A percentile compares a stretch with the other conserved stretches of the same genome.
Evolutionary conservation across 1,139 yeast genomes (phyloP).

Genomic region (Candida sanyaensis): DNA sequence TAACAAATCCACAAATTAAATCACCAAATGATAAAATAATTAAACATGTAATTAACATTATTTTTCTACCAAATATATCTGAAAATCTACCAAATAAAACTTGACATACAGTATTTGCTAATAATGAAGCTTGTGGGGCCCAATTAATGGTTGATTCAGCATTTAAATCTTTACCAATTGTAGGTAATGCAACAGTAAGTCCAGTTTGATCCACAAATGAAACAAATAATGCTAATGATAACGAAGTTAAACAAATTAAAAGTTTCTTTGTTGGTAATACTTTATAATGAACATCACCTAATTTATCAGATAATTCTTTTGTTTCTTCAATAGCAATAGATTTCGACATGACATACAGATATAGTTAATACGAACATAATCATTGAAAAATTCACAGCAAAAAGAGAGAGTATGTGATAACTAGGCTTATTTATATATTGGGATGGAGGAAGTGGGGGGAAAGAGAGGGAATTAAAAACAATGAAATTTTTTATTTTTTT

Average conservation of each 20-base stretch:
- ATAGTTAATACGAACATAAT: background rate
- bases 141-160: conserved; percentile 44
- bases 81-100: conserved; percentile 43
- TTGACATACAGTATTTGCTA: conserved; percentile 48
- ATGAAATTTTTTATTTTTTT: background rate
- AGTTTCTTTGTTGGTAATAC: conserved; percentile 26
- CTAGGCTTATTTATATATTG: background rate
- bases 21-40: conserved; percentile 37
- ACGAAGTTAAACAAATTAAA: conserved; percentile 25
- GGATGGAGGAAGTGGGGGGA: too few relatives aligned
- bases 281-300: conserved; percentile 32
- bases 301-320: conserved; percentile 19
- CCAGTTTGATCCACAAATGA: conserved; percentile 44
- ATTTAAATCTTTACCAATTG: conserved; percentile 37
- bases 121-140: conserved; percentile 49
- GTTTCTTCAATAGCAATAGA: background rate
- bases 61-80: conserved; percentile 47
- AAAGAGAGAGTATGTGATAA: background rate
- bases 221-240: conserved; percentile 32
- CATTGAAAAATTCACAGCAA: too few relatives aligned
- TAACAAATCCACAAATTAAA: conserved; percentile 43
- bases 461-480: too few relatives aligned
- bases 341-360: background rate
- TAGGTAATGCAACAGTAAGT: conserved; percentile 43
- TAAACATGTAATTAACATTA: conserved; percentile 34